A percentile compares a stretch with the other conserved stretches of the same genome.
phyloP scores from a whole-genome alignment of 75 land plant species.

The Selaginella moellendorffii region DNA sequence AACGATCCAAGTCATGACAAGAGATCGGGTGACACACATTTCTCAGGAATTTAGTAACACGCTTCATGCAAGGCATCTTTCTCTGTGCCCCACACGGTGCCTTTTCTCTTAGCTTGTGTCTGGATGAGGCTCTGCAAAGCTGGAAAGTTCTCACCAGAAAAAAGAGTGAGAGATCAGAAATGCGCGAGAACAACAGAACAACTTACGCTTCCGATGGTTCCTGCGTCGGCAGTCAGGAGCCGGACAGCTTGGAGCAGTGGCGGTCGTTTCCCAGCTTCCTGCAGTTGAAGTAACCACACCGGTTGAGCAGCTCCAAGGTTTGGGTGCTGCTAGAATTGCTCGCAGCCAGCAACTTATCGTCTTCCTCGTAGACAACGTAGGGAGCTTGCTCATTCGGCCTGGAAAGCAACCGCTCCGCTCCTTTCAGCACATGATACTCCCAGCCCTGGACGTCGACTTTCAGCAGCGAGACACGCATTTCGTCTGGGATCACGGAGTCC shows the following conservation, averaged over 20 bases:
- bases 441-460: conserved; percentile 94
- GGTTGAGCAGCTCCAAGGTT: conserved; percentile 38
- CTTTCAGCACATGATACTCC: conserved; percentile 73
- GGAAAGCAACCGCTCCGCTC: conserved; percentile 47
- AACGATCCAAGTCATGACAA: no score
- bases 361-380: conserved; percentile 75
- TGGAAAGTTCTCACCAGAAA: no score
- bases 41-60: no score
- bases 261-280: conserved; percentile 53
- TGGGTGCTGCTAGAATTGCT: conserved; percentile 62
- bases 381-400: conserved; percentile 64
- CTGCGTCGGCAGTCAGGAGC: no score
- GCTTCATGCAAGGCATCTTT: no score
- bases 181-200: no score
- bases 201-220: no score
- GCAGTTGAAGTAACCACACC: conserved; percentile 51
- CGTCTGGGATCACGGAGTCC: conserved; percentile 45
- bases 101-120: no score
- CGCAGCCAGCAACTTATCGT: conserved; percentile 58
- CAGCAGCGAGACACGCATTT: conserved; percentile 37
- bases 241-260: conserved; percentile 49
- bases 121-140: no score
- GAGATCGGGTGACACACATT: no score
- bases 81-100: no score
- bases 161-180: no score